Base-by-base conservation (phyloP, 495 filamentous ascomycete species). In the Xylaria curta region DNA sequence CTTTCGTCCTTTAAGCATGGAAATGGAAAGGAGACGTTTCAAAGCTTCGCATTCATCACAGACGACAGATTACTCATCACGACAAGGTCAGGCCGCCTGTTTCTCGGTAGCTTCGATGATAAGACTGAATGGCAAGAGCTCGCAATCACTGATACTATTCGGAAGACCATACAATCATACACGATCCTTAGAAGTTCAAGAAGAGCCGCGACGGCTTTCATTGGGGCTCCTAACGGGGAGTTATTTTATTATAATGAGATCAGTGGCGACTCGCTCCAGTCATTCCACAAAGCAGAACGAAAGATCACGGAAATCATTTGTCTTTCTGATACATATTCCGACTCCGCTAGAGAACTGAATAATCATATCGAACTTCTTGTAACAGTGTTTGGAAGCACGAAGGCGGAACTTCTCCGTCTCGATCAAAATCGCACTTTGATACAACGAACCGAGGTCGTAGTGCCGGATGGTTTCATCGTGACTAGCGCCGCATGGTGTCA, bases 1-100 rank as follows among this genome's bases (percentile, higher is more conserved):
- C 49, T 62, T 49, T 61, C 70, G 0, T 31, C 54, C 6, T 76
- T 74, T 31, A 82, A 77, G 19, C 70, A 74, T 21, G 76, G 68
- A 67, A 74, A 73, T 26, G 65, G 69, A 15, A 83, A 85, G 60
- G 87, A 91, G 67, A 74, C 76, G 8, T 87, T 91, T 69, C 91
- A 89, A 72, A 79, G 85, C 42, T 95, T 93, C 74, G 84, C 83
- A 12, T 94, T 94, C 72, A 76, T 94, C 28, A 86, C 86, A 3
- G 77, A 86, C 1, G 80, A 85, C 53, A 80, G 79, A 19, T 77
- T 96, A 24, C 77, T 95, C 60, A 84, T 83, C 3, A 89, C 86
- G 4, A 90, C 91, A 2, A 84, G 82, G 15, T 83, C 81, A n/a
- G 92, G 91, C 3, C 82, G 86, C 31, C 70, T 95, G 3, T 84